phyloP scores from a whole-genome alignment of 257 asterid genomes.

The Penstemon davidsonii region DNA sequence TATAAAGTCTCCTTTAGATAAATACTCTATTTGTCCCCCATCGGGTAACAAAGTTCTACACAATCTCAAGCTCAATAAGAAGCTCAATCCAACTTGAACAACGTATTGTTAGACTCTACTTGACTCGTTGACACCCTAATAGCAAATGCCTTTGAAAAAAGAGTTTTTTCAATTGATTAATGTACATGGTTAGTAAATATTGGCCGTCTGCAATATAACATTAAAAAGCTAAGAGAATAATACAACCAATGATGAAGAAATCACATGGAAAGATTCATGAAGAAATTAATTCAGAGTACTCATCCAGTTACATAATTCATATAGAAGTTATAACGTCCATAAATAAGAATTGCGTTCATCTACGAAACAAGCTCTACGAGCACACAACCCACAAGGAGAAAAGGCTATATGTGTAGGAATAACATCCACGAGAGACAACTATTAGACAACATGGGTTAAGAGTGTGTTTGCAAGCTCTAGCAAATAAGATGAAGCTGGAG shows the following conservation, averaged over 20 bases:
- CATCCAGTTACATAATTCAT: neutral
- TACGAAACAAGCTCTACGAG: neutral
- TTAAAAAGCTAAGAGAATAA: slow-evolving; percentile 1
- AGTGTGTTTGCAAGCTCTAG: too few species aligned
- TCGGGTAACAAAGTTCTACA: too few species aligned
- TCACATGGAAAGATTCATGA: neutral
- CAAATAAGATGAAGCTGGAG: too few species aligned
- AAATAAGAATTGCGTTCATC: neutral
- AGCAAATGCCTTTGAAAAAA: too few species aligned
- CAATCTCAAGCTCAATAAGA: neutral
- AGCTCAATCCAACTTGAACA: neutral
- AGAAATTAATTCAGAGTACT: neutral
- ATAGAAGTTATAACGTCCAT: neutral
- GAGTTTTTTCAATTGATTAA: too few species aligned
- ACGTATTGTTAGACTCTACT: too few species aligned
- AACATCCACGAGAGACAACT: slow-evolving; percentile 10
- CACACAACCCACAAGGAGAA: neutral
- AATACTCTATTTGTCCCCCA: too few species aligned
- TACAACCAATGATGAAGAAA: neutral
- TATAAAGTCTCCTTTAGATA: neutral
- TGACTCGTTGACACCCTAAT: too few species aligned
- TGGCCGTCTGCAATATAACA: neutral
- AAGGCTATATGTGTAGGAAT: slow-evolving; percentile 1
- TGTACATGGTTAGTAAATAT: neutral
- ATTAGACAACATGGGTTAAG: neutral